A percentile compares a stretch with the other conserved stretches of the same genome.
These are phyloP conservation scores for Incumbomyces lentus DNA, from an alignment of 2,329 filamentous ascomycete genomes.

Conservation along the genomic window DNA sequence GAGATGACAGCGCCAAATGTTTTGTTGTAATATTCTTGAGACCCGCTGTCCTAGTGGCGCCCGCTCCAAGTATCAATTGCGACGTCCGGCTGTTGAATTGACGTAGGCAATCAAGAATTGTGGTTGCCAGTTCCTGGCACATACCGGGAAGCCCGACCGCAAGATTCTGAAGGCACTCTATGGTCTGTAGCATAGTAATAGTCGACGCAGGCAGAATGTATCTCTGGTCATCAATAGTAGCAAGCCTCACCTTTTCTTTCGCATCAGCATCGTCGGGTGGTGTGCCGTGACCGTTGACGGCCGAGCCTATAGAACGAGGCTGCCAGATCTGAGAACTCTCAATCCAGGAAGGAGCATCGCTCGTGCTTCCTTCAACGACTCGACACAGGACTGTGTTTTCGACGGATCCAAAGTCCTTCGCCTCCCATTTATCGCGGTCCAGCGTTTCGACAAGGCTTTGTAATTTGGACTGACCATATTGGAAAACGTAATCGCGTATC, in stretches of 20 bases:
- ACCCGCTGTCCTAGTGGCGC: conserved; percentile 77
- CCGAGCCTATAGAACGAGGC: conserved; percentile 20
- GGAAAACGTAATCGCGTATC: conserved; percentile 51
- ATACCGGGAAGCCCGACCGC: conserved; percentile 80
- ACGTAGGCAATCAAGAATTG: conserved; percentile 75
- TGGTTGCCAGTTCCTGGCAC: conserved; percentile 65
- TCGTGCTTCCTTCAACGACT: conserved; percentile 49
- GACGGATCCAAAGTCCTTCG: conserved; percentile 48
- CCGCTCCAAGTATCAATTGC: conserved; percentile 92
- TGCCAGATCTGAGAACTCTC: conserved; percentile 43
- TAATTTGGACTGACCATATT: conserved; percentile 46
- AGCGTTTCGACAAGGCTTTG: conserved; percentile 48
- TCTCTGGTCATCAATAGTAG: conserved; percentile 70
- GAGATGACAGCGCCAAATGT: conserved; percentile 82
- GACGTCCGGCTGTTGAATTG: conserved; percentile 92
- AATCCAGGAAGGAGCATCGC: conserved; percentile 46
- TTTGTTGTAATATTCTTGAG: conserved; percentile 95
- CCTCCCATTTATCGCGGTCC: conserved; percentile 55
- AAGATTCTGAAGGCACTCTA: conserved; percentile 73
- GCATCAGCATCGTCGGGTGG: conserved; percentile 23
- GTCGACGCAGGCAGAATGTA: conserved; percentile 82
- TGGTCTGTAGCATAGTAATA: conserved; percentile 66
- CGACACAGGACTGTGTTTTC: conserved; percentile 43
- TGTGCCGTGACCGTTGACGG: conserved; percentile 14
- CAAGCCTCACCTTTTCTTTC: conserved; percentile 56